Evolutionary conservation across 805 yeast genomes (phyloP).

Genomic region (Pichia thaimueangensis): DNA sequence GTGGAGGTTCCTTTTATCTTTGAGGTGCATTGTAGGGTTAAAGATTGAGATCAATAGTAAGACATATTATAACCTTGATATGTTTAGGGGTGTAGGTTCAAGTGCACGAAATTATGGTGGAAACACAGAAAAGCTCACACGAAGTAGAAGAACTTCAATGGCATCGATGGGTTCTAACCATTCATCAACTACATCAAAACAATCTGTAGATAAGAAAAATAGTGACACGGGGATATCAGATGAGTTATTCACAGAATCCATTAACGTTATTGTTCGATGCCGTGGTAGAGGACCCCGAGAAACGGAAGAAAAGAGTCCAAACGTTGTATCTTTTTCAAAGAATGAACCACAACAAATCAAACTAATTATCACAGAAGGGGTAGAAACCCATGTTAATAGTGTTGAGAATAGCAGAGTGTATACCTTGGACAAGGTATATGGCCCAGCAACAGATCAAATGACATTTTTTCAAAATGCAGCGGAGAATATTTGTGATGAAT

Average conservation of each 20-base stretch:
- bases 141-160: background rate
- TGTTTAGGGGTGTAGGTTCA: no score
- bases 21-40: no score
- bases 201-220: background rate
- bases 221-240: background rate
- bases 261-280: constrained; percentile 26
- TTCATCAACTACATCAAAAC: background rate
- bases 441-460: constrained; percentile 46
- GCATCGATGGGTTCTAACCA: background rate
- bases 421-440: constrained; percentile 50
- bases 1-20: no score
- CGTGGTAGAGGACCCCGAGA: constrained; percentile 44
- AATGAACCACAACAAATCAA: constrained; percentile 16
- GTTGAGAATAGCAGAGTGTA: constrained; percentile 28
- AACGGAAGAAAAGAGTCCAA: constrained; percentile 37
- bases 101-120: no score
- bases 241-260: constrained; percentile 6
- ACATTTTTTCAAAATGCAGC: constrained; percentile 41
- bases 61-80: no score
- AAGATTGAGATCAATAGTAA: no score
- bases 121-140: no score
- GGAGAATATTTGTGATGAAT: constrained; percentile 41
- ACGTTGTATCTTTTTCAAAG: constrained; percentile 42
- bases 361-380: constrained; percentile 8
- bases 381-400: background rate